A percentile compares a stretch with the other conserved stretches of the same genome.
Evolutionary conservation across 2,329 filamentous ascomycete species (phyloP).

Genomic region (Endocalyx cinctus): DNA sequence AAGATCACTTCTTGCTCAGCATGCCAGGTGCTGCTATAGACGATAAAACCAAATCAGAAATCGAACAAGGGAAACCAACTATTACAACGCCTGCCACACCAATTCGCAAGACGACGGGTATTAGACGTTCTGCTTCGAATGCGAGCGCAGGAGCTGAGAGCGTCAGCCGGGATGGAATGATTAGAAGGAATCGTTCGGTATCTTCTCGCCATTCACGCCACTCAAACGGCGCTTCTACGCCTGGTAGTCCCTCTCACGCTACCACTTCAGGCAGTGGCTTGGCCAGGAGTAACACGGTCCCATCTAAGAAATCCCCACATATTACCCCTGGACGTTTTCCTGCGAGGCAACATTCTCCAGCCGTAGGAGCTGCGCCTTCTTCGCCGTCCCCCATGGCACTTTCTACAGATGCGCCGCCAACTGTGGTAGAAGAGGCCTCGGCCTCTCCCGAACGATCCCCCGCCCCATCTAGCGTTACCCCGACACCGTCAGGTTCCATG

Average conservation of each 20-base stretch:
- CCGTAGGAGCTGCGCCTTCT: slow-evolving; percentile 37
- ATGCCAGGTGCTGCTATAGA: slow-evolving; percentile 99
- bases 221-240: slow-evolving; percentile 67
- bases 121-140: slow-evolving; percentile 77
- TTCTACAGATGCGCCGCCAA: slow-evolving; percentile 28
- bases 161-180: slow-evolving; percentile 70
- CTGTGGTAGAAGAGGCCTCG: slow-evolving; percentile 26
- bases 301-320: slow-evolving; percentile 80
- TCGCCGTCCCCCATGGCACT: slow-evolving; percentile 45
- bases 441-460: slow-evolving; percentile 20
- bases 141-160: slow-evolving; percentile 87
- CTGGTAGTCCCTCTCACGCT: slow-evolving; percentile 55
- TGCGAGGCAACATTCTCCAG: slow-evolving; percentile 27
- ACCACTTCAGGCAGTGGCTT: slow-evolving; percentile 53
- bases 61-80: slow-evolving; percentile 64
- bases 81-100: slow-evolving; percentile 45
- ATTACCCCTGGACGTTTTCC: slow-evolving; percentile 64
- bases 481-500: slow-evolving; percentile 22
- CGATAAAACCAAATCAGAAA: slow-evolving; percentile 63
- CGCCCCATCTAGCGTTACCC: slow-evolving; percentile 24
- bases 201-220: slow-evolving; percentile 82
- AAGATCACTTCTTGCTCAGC: slow-evolving; percentile 95
- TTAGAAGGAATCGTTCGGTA: slow-evolving; percentile 85
- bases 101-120: slow-evolving; percentile 48
- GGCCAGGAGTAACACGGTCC: slow-evolving; percentile 79